These are phyloP conservation scores for Wolfiporia cocos DNA, from an alignment of 1,284 basidiomycete genomes.

Conservation along the genomic window DNA sequence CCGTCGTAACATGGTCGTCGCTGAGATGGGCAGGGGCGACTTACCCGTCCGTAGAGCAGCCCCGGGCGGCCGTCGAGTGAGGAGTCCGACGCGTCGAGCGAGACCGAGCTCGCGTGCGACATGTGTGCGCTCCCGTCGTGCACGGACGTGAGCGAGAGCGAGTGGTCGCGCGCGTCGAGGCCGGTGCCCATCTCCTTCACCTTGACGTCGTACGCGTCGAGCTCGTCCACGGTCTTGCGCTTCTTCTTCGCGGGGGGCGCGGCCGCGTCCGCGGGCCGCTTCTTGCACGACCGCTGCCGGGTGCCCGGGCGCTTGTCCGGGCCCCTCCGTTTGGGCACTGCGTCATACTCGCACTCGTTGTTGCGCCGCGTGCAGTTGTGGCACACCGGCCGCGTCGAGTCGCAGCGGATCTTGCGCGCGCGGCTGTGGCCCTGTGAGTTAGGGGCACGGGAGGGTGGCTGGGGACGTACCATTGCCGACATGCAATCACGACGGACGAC, in stretches of 20 bases:
- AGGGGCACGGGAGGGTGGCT: too few species aligned
- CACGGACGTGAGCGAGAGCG: conserved; percentile 18
- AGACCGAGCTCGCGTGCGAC: conserved; percentile 18
- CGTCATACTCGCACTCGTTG: conserved; percentile 72
- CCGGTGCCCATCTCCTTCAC: conserved; percentile 25
- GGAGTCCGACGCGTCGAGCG: conserved; percentile 24
- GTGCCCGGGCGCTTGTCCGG: conserved; percentile 80
- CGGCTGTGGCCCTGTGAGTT: conserved; percentile 40
- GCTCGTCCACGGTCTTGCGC: conserved; percentile 33
- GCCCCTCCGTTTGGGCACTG: conserved; percentile 71
- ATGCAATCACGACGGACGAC: conserved; percentile 55
- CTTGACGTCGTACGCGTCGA: conserved; percentile 21
- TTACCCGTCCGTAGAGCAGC: conserved; percentile 28
- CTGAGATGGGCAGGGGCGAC: conserved; percentile 14
- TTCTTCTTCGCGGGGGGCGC: conserved; percentile 52
- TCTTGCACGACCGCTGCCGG: conserved; percentile 75
- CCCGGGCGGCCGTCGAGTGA: conserved; percentile 19
- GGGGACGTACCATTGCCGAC: conserved; percentile 30
- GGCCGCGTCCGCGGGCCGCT: conserved; percentile 51
- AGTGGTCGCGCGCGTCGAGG: conserved; percentile 18
- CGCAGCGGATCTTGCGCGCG: conserved; percentile 76
- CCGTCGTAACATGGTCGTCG: conserved; percentile 19
- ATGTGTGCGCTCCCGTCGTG: conserved; percentile 20
- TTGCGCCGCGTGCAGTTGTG: conserved; percentile 71
- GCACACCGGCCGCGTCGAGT: conserved; percentile 72